These are phyloP conservation scores for Pleurotus pulmonarius DNA, from an alignment of 768 basidiomycete genomes.

Conservation along the genomic window DNA sequence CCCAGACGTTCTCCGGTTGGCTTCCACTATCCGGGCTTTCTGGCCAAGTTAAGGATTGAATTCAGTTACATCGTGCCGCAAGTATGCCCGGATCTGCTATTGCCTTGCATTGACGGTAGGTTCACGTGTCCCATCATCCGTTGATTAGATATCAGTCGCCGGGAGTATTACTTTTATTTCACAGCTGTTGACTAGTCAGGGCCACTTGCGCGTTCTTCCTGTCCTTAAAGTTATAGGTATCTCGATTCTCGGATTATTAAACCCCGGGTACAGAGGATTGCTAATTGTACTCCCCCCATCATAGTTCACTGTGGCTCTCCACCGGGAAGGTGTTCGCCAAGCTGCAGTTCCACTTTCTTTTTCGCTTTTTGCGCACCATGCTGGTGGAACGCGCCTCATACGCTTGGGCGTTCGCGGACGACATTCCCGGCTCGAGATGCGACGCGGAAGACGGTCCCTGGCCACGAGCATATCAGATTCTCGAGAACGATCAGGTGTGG, in stretches of 20 bases:
- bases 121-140: constrained; percentile 4
- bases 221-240: neutral
- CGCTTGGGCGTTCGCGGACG: constrained; percentile 50
- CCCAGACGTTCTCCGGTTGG: no score
- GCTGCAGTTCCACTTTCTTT: constrained; percentile 6
- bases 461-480: constrained; percentile 54
- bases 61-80: no score
- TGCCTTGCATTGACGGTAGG: neutral
- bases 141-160: constrained; percentile 5
- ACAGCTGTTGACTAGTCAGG: neutral
- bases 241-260: neutral
- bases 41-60: neutral
- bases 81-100: constrained; percentile 4
- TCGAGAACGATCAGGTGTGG: constrained; percentile 52
- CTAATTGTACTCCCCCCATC: no score
- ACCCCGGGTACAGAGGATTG: neutral
- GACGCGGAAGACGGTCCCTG: constrained; percentile 63
- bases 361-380: constrained; percentile 27
- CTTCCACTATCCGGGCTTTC: neutral
- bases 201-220: constrained; percentile 1
- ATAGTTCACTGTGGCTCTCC: neutral
- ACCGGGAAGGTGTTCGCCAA: neutral
- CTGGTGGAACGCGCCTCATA: constrained; percentile 32
- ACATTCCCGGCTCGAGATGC: constrained; percentile 60
- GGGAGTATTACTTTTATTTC: neutral